Percentiles rank a stretch among this genome's conserved stretches.
Conservation (phyloP, 164 flowering plant species). For the Dillenia suffruticosa region DNA sequence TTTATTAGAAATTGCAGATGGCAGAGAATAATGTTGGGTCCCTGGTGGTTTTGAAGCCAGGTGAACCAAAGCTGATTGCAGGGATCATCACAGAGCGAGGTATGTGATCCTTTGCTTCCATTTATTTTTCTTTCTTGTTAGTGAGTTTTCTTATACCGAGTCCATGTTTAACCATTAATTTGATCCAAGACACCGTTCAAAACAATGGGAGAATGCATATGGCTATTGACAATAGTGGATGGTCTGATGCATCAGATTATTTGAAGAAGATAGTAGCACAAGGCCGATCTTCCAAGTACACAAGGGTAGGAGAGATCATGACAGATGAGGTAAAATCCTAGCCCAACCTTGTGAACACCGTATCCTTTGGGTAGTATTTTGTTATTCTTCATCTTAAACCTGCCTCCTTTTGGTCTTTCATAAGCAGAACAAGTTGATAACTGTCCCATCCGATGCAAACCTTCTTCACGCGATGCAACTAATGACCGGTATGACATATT, state of each 20-base stretch:
- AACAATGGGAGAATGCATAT: background rate
- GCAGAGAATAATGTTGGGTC: slow-evolving; percentile 71
- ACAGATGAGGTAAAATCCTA: slow-evolving; percentile 64
- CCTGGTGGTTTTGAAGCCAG: slow-evolving; percentile 77
- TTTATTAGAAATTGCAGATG: slow-evolving; percentile 47
- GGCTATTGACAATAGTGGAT: background rate
- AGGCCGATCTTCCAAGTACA: slow-evolving; percentile 58
- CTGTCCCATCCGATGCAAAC: slow-evolving; percentile 73
- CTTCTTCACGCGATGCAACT: slow-evolving; percentile 84
- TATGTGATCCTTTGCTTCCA: slow-evolving; percentile 8
- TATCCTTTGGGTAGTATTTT: background rate
- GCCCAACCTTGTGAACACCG: no score
- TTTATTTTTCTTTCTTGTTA: no score
- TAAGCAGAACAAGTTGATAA: slow-evolving; percentile 66
- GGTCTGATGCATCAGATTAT: slow-evolving; percentile 46
- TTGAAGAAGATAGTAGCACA: slow-evolving; percentile 57
- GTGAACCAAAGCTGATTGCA: slow-evolving; percentile 52
- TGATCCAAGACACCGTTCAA: background rate
- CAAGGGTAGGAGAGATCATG: slow-evolving; percentile 83
- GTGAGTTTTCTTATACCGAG: no score
- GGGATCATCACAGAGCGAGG: slow-evolving; percentile 94
- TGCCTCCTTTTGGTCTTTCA: background rate
- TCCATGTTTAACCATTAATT: background rate
- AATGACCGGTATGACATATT: slow-evolving; percentile 59
- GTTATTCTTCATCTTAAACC: background rate